These are phyloP conservation scores for Salvia rosmarinus DNA, from an alignment of 257 asterid species.

Conservation along the genomic window DNA sequence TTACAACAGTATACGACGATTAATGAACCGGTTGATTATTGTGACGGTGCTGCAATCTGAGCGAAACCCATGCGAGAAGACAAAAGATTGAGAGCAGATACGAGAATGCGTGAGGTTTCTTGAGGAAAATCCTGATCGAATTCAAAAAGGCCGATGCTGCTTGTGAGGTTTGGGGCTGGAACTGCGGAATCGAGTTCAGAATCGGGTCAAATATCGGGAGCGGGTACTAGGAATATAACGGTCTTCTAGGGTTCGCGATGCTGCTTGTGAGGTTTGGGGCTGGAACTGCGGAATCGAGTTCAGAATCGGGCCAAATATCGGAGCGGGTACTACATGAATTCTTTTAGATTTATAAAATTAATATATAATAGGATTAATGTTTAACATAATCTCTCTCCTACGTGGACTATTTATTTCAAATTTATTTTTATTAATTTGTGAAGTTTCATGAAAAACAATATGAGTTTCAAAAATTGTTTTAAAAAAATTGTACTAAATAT, in stretches of 20 bases:
- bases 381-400: too few relatives aligned
- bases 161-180: conserved; percentile 53
- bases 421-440: too few relatives aligned
- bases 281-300: conserved; percentile 54
- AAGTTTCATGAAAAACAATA: too few relatives aligned
- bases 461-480: too few relatives aligned
- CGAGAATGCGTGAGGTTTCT: conserved; percentile 82
- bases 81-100: conserved; percentile 80
- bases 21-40: conserved; percentile 30
- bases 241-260: conserved; percentile 84
- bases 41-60: conserved; percentile 61
- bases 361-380: too few relatives aligned
- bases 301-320: conserved; percentile 40
- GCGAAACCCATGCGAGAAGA: conserved; percentile 90
- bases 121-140: conserved; percentile 69
- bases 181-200: conserved; percentile 44
- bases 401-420: too few relatives aligned
- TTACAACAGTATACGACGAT: conserved; percentile 29
- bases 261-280: conserved; percentile 45
- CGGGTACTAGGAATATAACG: conserved; percentile 53
- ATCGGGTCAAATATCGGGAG: conserved; percentile 52
- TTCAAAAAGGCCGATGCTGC: conserved; percentile 43
- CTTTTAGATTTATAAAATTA: too few relatives aligned
- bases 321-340: conserved; percentile 62
- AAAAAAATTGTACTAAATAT: too few relatives aligned